Evolutionary conservation across 805 yeast species (phyloP).

Genomic region (Monosporozyma unispora): DNA sequence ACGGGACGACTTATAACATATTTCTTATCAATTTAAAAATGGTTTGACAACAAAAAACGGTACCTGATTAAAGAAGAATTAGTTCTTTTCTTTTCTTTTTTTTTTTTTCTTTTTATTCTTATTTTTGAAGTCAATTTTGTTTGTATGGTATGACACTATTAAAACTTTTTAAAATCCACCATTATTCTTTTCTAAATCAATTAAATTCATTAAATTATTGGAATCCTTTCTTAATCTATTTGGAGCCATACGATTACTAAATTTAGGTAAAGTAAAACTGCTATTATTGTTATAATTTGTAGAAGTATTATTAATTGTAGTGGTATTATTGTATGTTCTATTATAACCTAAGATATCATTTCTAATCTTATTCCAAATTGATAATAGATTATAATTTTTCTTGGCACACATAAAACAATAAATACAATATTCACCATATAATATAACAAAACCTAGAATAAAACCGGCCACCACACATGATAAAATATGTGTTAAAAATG

Average conservation of each 20-base stretch:
- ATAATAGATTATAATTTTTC: not conserved
- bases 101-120: no score
- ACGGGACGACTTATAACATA: no score
- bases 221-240: slow-evolving; percentile 6
- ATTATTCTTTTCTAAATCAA: slow-evolving; percentile 3
- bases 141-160: no score
- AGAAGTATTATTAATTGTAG: not conserved
- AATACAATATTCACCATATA: slow-evolving; percentile 38
- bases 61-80: no score
- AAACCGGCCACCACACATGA: slow-evolving; percentile 65
- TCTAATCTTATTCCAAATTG: not conserved
- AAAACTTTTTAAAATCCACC: no score
- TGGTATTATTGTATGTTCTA: not conserved
- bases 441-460: slow-evolving; percentile 38
- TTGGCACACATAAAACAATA: slow-evolving; percentile 27
- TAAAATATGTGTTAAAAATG: slow-evolving; percentile 62
- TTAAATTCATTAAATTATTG: not conserved
- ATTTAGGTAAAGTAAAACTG: not conserved
- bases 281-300: not conserved
- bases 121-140: no score
- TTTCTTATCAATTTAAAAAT: no score
- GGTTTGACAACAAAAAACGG: no score
- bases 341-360: not conserved
- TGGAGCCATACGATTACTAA: not conserved
- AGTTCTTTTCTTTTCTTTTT: no score